A percentile compares a stretch with the other conserved stretches of the same genome.
Evolutionary conservation across 169 alveolate genomes (phyloP).

Genomic region (Eimeria necatrix): DNA sequence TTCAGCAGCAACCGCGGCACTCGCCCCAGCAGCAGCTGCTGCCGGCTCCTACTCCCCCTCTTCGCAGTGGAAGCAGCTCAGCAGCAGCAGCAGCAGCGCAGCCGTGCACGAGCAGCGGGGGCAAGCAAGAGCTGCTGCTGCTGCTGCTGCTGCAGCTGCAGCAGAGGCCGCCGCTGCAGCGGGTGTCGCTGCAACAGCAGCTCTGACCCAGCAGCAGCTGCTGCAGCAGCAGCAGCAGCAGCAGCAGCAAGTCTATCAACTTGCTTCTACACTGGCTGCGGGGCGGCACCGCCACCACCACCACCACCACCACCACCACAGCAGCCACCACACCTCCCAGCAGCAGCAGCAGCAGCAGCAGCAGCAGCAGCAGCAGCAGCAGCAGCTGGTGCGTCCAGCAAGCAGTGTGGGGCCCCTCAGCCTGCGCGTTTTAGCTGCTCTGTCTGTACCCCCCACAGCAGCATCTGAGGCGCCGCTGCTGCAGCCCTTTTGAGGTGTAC

Average conservation of each 20-base stretch:
- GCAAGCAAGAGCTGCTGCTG: neutral
- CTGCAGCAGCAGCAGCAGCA: neutral
- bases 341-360: neutral
- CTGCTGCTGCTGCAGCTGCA: neutral
- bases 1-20: neutral
- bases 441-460: neutral
- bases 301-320: too few relatives aligned
- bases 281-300: too few relatives aligned
- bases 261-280: too few relatives aligned
- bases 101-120: neutral
- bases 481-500: neutral
- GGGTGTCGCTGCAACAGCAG: constrained; percentile 9
- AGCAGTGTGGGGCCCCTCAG: neutral
- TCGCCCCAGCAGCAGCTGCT: neutral
- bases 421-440: too few relatives aligned
- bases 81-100: neutral
- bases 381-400: neutral
- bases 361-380: constrained; percentile 22
- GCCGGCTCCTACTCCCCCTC: neutral
- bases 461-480: neutral
- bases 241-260: too few relatives aligned
- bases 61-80: neutral
- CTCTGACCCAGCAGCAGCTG: neutral
- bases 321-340: too few relatives aligned
- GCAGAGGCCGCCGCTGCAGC: constrained; percentile 6